Evolutionary conservation across 768 basidiomycete genomes (phyloP).

Genomic region (Gelatoporia subvermispora): DNA sequence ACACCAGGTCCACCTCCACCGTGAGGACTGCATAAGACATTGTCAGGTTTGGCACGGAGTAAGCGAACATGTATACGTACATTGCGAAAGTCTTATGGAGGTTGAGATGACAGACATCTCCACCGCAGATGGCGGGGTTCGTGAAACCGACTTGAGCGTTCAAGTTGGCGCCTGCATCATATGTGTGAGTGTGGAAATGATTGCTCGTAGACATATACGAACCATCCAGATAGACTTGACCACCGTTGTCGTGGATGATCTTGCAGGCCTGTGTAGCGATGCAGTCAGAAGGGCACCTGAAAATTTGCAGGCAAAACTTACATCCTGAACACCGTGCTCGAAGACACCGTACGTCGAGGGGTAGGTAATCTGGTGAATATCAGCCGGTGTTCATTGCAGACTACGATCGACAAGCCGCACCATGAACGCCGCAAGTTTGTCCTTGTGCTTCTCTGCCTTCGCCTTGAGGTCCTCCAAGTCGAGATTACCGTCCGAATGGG

Average conservation of each 20-base stretch:
- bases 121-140: conserved; percentile 91
- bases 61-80: conserved; percentile 36
- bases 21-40: conserved; percentile 62
- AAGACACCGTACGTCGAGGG: conserved; percentile 98
- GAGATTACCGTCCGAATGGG: conserved; percentile 78
- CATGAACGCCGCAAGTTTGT: conserved; percentile 95
- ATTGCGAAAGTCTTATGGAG: conserved; percentile 98
- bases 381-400: neutral
- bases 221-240: conserved; percentile 97
- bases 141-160: conserved; percentile 93
- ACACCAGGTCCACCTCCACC: conserved; percentile 97
- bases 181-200: neutral
- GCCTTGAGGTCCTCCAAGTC: conserved; percentile 80
- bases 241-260: conserved; percentile 91
- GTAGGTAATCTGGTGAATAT: conserved; percentile 71
- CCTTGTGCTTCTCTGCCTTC: conserved; percentile 89
- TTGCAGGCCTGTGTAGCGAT: conserved; percentile 63
- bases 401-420: conserved; percentile 32
- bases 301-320: conserved; percentile 22
- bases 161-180: conserved; percentile 73
- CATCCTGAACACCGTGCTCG: conserved; percentile 82
- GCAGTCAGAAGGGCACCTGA: conserved; percentile 1
- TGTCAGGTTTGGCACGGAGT: neutral
- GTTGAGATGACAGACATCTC: conserved; percentile 97
- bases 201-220: conserved; percentile 7